phyloP scores from a whole-genome alignment of 2,329 filamentous ascomycete species.

The Aureobasidium subglaciale region DNA sequence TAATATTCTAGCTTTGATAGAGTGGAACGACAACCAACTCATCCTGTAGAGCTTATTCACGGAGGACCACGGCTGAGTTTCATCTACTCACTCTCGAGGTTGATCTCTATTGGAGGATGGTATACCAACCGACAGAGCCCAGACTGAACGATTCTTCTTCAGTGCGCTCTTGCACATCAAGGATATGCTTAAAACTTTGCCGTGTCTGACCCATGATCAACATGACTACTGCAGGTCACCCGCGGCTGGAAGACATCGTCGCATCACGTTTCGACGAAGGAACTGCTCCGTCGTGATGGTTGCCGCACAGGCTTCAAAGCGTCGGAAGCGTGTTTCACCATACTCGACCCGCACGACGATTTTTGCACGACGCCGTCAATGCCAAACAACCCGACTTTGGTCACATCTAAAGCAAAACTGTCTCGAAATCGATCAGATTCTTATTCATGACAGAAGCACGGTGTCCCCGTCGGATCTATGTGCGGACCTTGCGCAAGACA shows the following conservation, averaged over 20 bases:
- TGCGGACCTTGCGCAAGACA: slow-evolving; percentile 3
- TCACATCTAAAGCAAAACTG: neutral
- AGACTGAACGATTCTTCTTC: neutral
- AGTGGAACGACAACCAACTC: neutral
- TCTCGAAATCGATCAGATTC: neutral
- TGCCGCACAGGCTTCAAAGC: slow-evolving; percentile 5
- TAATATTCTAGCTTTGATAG: no score
- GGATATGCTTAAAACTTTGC: neutral
- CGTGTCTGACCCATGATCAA: neutral
- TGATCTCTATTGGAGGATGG: neutral
- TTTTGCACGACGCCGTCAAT: slow-evolving; percentile 7
- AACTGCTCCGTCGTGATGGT: slow-evolving; percentile 4
- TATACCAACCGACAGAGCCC: neutral
- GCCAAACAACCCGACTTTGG: slow-evolving; percentile 2
- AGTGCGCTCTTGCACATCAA: neutral
- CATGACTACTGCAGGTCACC: slow-evolving; percentile 3
- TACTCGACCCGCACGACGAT: neutral
- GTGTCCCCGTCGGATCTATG: neutral
- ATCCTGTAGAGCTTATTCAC: neutral
- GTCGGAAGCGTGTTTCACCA: slow-evolving; percentile 3
- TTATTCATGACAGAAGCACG: slow-evolving; percentile 7
- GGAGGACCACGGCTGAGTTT: slow-evolving; percentile 4
- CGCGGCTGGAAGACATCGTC: neutral
- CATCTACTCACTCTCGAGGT: neutral
- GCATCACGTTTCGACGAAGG: slow-evolving; percentile 6